Percentiles rank a stretch among this genome's conserved stretches.
Conservation (phyloP, 2,329 filamentous ascomycete genomes). For the Magnaporthiopsis poae region DNA sequence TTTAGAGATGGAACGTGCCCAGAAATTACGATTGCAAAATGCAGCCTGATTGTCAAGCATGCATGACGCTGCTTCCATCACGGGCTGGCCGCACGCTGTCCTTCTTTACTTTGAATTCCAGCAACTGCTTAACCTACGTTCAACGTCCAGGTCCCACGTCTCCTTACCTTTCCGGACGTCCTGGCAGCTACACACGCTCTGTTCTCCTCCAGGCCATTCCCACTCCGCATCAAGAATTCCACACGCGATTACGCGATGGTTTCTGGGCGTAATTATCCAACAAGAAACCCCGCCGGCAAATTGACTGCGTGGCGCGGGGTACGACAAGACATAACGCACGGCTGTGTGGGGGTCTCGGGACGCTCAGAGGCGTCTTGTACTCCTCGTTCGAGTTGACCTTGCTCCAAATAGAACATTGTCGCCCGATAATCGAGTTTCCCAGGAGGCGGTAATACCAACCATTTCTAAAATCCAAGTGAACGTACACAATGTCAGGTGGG, state of each 20-base stretch:
- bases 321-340: neutral
- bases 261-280: neutral
- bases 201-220: neutral
- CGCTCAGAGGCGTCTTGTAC: neutral
- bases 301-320: neutral
- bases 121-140: too few relatives aligned
- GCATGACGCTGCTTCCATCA: too few relatives aligned
- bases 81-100: too few relatives aligned
- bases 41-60: too few relatives aligned
- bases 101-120: too few relatives aligned
- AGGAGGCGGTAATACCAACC: neutral
- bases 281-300: neutral
- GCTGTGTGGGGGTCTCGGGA: neutral
- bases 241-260: neutral
- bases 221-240: neutral
- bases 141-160: too few relatives aligned
- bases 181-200: too few relatives aligned
- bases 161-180: neutral
- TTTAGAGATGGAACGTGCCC: neutral
- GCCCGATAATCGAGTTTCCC: neutral
- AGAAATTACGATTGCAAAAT: neutral
- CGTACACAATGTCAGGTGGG: slow-evolving; percentile 3
- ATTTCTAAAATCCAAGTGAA: neutral
- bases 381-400: neutral
- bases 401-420: neutral